Conservation (phyloP, 805 yeast species). For the Saccharomycopsis schoenii region DNA sequence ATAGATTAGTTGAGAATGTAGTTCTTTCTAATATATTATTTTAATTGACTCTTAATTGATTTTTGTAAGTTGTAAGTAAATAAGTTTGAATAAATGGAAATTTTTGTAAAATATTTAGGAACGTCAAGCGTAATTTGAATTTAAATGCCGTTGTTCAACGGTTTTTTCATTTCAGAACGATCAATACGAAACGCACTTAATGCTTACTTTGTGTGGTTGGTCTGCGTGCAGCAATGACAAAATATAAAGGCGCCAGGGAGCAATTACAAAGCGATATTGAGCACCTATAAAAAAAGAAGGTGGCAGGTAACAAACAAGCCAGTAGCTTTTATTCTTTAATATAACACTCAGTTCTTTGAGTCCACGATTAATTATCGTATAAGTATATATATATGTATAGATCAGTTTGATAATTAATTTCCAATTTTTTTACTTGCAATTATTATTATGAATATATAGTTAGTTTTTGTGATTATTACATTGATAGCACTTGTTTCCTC, state of each 20-base stretch:
- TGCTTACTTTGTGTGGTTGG: not conserved
- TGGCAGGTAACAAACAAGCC: not conserved
- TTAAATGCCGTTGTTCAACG: not conserved
- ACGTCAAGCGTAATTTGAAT: not conserved
- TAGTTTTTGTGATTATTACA: not conserved
- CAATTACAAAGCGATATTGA: not conserved
- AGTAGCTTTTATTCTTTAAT: not conserved
- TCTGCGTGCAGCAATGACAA: not conserved
- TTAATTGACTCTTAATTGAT: not conserved
- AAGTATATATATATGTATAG: too few relatives aligned
- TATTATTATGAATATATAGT: not conserved
- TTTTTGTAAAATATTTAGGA: not conserved
- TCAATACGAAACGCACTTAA: too few relatives aligned
- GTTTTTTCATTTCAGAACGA: not conserved
- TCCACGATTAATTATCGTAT: not conserved
- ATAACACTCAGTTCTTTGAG: too few relatives aligned
- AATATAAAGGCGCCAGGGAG: not conserved
- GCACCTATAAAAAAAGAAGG: not conserved
- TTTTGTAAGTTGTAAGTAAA: not conserved
- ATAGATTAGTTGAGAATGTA: constrained; percentile 8
- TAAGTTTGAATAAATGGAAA: not conserved
- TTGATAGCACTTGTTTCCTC: not conserved
- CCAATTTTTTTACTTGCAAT: not conserved
- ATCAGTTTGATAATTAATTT: too few relatives aligned
- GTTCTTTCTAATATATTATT: not conserved